Evolutionary conservation across 345 rosid genomes (phyloP), one percentile per base, ranked within the genome.

Genomic region (Gossypium anomalum): DNA sequence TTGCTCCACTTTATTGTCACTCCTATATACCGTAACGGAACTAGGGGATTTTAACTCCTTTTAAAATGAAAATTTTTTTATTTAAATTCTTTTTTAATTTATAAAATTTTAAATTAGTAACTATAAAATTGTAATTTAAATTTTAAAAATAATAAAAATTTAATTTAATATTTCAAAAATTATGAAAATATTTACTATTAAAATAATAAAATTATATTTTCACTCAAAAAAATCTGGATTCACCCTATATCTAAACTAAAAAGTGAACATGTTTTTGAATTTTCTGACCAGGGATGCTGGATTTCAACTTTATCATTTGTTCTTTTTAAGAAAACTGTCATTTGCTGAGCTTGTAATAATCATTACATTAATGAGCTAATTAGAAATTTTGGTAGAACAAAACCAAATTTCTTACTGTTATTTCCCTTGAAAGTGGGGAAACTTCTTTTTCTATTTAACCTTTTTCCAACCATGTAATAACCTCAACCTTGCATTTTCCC

Each of bases 341-440:
- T 34, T 34, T 34, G 41, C 7, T 34, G 41, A 34, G 41, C 7
- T 34, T 60, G 44, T 64, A 10, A 10, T 61, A 62, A 75, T 77
- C 57, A 75, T 78, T 70, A 47, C 77, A 72, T 61, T 51, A 43
- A 61, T n/a, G 57, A 68, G 38, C 22, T 27, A 45, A 34, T 45
- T 60, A 43, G 43, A 77, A 48, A 49, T 64, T 65, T 71, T 44
- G 75, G 12, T 65, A 2, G 11, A 20, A 58, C 19, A 10, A 2
- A 2, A 17, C 43, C 49, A 27, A 64, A 41, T 7, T n/a, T 57
- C 44, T 29, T 25, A 45, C 70, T 65, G 47, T 66, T 66, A 52
- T 51, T 79, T 64, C 48, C 78, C 79, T 70, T 15, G 20, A 34
- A 75, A 57, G 6, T 34, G 51, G 58, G 76, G 73, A 20, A 63